Base-by-base conservation (phyloP, 2,329 filamentous ascomycete species). In the Aspergillus puulaauensis region DNA sequence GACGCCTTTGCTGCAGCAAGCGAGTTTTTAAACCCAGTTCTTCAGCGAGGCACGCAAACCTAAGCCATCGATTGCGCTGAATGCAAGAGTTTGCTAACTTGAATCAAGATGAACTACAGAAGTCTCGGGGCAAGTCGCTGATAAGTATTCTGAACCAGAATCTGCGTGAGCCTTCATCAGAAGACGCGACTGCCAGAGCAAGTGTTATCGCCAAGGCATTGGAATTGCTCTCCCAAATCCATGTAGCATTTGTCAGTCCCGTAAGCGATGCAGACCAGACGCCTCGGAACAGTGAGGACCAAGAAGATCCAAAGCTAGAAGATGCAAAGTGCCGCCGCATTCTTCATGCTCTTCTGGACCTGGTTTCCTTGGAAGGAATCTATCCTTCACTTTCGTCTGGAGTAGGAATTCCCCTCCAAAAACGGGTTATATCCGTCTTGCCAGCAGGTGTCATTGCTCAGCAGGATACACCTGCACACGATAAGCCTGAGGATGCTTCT, bases 361-460 rank as follows among this genome's bases (percentile, higher is more conserved):
- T 79, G 49, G 69, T 79, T 40, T 77, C 77, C 3, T 58, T 79
- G 6, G 77, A 79, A 58, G 77, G 77, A 5, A 74, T 79, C 23
- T 78, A 79, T 60, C 77, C 77, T 6, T 77, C 68, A 6, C 66
- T 78, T 15, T 77, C 76, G 14, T 60, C 65, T 19, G 76, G 76
- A 19, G 75, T 77, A 43, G 76, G 76, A 1, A 75, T 79, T 46
- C 77, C 77, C 11, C 63, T 79, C 12, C 75, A 78, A 60, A 70
- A 76, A 56, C 70, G 77, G 48, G 70, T 79, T 7, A 75, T 77
- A 41, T 78, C 77, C 23, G 74, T 75, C 14, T 58, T 79, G 21
- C 76, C 77, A 6, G 66, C 71, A 6, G 77, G 77, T 1, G 73
- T 78, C 17, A 73, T 77, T 61, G 73, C 76, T 33, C 75, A 72